Evolutionary conservation across 345 rosid species (phyloP).

Genomic region (Sapria himalayana): DNA sequence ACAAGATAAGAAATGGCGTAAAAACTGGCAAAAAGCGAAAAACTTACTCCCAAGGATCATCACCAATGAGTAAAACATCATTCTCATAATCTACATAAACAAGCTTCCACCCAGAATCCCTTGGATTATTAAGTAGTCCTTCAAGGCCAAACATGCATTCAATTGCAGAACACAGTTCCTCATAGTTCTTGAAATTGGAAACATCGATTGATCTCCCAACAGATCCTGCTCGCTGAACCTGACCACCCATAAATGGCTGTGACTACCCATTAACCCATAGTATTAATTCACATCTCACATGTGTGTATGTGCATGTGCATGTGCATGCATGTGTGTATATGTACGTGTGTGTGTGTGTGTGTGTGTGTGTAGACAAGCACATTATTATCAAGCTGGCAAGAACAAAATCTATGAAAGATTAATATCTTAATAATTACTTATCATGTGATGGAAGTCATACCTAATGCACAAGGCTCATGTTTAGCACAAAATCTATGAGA

Average conservation of each 20-base stretch:
- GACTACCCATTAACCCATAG: no score
- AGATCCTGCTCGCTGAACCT: conserved; percentile 96
- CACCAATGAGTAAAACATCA: conserved; percentile 90
- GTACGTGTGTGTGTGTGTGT: no score
- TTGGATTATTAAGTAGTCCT: conserved; percentile 61
- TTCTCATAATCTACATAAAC: conserved; percentile 93
- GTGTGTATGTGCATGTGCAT: no score
- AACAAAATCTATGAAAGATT: no score
- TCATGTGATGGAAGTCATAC: no score
- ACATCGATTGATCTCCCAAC: conserved; percentile 95
- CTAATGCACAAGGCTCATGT: no score
- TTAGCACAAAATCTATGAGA: no score
- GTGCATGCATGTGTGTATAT: no score
- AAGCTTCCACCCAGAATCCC: conserved; percentile 80
- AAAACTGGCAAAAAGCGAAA: not conserved
- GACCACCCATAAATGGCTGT: conserved; percentile 11
- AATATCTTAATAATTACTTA: no score
- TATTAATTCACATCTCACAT: no score
- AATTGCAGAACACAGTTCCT: conserved; percentile 60
- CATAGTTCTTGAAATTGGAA: conserved; percentile 59
- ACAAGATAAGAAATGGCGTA: not conserved
- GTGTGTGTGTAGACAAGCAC: no score
- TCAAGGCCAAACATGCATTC: conserved; percentile 89
- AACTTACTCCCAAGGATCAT: conserved; percentile 98
- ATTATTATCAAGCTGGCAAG: no score